Percentiles rank a stretch among this genome's conserved stretches.
phyloP scores from a whole-genome alignment of 305 asterid species.

The Fraxinus velutina region DNA sequence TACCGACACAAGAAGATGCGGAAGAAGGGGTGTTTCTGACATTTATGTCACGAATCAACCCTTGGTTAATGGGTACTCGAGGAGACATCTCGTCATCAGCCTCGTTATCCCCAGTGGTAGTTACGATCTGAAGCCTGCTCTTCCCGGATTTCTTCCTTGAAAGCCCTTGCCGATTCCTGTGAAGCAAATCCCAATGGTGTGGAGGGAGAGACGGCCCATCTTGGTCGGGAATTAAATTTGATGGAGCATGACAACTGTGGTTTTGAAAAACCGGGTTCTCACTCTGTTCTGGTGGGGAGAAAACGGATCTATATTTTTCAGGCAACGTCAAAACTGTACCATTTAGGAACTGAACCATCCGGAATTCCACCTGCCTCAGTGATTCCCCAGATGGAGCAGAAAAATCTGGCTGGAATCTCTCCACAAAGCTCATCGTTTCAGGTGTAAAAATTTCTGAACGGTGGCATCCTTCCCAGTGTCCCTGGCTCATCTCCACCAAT shows the following conservation, averaged over 20 bases:
- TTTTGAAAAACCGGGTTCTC: slow-evolving; percentile 38
- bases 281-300: slow-evolving; percentile 70
- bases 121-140: slow-evolving; percentile 89
- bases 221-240: slow-evolving; percentile 43
- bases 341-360: slow-evolving; percentile 87
- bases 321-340: slow-evolving; percentile 61
- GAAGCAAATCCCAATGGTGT: slow-evolving; percentile 56
- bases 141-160: slow-evolving; percentile 76
- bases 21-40: slow-evolving; percentile 35
- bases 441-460: slow-evolving; percentile 71
- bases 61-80: slow-evolving; percentile 53
- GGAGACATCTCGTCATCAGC: slow-evolving; percentile 99
- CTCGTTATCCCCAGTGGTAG: slow-evolving; percentile 77
- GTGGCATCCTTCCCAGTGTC: slow-evolving; percentile 97
- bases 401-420: slow-evolving; percentile 81
- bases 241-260: slow-evolving; percentile 33
- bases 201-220: slow-evolving; percentile 47
- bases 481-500: slow-evolving; percentile 82
- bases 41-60: slow-evolving; percentile 42
- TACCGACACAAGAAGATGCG: slow-evolving; percentile 54
- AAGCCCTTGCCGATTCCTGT: slow-evolving; percentile 56
- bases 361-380: slow-evolving; percentile 88
- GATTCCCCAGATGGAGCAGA: slow-evolving; percentile 93
- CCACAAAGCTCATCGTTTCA: slow-evolving; percentile 63
- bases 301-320: slow-evolving; percentile 61